Evolutionary conservation across 805 yeast genomes (phyloP).

Genomic region (Saturnispora dispora): DNA sequence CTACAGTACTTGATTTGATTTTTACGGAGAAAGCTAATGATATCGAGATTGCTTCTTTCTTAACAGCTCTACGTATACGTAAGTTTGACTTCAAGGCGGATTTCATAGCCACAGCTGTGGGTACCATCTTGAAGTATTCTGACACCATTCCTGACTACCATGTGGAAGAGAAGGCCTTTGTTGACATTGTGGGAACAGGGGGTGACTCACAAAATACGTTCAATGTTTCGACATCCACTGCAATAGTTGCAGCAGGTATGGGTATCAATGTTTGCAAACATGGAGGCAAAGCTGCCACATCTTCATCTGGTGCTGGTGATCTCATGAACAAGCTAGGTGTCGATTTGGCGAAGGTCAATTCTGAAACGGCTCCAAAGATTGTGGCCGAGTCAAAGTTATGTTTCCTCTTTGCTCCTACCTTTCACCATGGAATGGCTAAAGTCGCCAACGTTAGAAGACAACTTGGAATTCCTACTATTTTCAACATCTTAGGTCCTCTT

Average conservation of each 20-base stretch:
- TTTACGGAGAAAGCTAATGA: conserved; percentile 55
- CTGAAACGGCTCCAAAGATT: conserved; percentile 49
- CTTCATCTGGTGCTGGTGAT: conserved; percentile 91
- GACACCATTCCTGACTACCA: conserved; percentile 38
- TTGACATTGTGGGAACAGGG: conserved; percentile 97
- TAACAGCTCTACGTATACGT: conserved; percentile 64
- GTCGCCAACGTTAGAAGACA: conserved; percentile 72
- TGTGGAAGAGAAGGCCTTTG: conserved; percentile 43
- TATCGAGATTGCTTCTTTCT: conserved; percentile 67
- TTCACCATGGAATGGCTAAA: conserved; percentile 83
- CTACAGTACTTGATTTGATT: conserved; percentile 51
- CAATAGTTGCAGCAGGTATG: conserved; percentile 91
- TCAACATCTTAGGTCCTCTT: conserved; percentile 89
- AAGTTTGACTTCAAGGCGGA: conserved; percentile 77
- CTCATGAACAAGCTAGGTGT: conserved; percentile 73
- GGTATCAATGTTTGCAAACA: conserved; percentile 78
- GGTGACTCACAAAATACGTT: conserved; percentile 98
- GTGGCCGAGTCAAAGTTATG: conserved; percentile 44
- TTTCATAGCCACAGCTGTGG: conserved; percentile 79
- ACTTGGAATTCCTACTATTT: conserved; percentile 85
- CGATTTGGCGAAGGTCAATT: conserved; percentile 62
- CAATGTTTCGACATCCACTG: conserved; percentile 91
- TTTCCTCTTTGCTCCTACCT: conserved; percentile 86
- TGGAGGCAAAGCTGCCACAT: conserved; percentile 96
- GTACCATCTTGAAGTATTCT: conserved; percentile 59